Evolutionary conservation across 345 rosid genomes (phyloP).

Genomic region (Mallotus nudiflorus): DNA sequence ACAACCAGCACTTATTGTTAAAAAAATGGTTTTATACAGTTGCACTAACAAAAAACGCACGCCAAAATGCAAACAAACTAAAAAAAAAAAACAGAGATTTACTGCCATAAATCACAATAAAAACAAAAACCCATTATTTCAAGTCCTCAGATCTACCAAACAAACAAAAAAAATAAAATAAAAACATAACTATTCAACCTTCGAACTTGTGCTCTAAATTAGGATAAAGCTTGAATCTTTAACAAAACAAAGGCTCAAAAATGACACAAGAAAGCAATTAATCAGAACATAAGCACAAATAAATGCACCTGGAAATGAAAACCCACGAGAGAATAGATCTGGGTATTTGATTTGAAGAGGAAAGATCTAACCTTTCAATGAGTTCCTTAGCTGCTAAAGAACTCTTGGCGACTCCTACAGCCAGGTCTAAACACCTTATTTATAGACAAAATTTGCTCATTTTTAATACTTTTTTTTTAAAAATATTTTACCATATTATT

Average conservation of each 20-base stretch:
- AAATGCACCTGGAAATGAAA: background rate
- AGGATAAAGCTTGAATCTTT: background rate
- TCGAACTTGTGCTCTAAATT: background rate
- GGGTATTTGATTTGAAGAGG: background rate
- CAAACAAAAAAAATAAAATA: background rate
- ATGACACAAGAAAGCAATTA: background rate
- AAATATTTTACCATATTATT: background rate
- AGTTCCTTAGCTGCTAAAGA: background rate
- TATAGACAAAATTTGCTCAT: background rate
- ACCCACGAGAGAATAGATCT: background rate
- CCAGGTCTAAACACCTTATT: background rate
- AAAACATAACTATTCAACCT: background rate
- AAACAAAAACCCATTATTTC: background rate
- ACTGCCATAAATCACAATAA: background rate
- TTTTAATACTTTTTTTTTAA: background rate
- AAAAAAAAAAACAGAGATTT: background rate
- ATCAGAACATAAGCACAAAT: background rate
- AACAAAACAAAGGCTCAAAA: background rate
- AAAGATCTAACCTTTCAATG: constrained; percentile 4
- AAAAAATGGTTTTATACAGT: background rate
- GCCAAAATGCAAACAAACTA: background rate
- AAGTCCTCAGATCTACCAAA: background rate
- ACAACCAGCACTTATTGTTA: background rate
- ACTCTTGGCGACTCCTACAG: background rate
- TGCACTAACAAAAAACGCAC: background rate